phyloP scores from a whole-genome alignment of 2,329 filamentous ascomycete species.

The Colletotrichum tamarilloi region DNA sequence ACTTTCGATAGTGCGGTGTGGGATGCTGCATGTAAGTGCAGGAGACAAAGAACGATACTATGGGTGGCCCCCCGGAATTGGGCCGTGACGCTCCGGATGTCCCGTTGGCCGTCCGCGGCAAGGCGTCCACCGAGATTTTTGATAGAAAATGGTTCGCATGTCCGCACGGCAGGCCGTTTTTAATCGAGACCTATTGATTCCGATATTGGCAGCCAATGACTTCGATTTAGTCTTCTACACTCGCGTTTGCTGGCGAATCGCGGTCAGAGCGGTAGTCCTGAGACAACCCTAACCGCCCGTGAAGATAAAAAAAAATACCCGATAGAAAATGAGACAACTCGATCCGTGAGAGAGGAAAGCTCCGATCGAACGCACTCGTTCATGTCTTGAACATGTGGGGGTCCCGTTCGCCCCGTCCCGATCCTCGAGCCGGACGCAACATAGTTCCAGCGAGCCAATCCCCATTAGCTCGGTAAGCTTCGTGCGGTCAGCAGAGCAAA shows the following conservation, averaged over 20 bases:
- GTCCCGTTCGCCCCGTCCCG: background rate
- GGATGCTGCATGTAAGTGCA: constrained; percentile 16
- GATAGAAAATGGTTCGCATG: constrained; percentile 10
- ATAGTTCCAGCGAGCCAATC: background rate
- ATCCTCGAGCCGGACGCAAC: background rate
- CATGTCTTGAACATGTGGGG: constrained; percentile 22
- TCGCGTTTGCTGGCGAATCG: background rate
- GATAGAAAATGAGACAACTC: background rate
- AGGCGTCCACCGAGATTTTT: constrained; percentile 23
- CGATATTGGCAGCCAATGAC: background rate
- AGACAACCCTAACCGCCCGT: background rate
- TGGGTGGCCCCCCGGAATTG: background rate
- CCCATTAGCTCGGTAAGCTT: background rate
- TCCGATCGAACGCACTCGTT: background rate
- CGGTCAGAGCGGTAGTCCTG: constrained; percentile 8
- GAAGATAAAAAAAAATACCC: background rate
- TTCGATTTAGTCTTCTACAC: background rate
- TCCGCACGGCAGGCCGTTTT: background rate
- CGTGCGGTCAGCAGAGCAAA: background rate
- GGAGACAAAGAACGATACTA: constrained; percentile 17
- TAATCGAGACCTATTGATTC: background rate
- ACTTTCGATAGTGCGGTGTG: background rate
- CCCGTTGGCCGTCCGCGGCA: constrained; percentile 13
- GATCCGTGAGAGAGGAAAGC: background rate
- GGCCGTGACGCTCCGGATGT: constrained; percentile 17